Evolutionary conservation across 1,284 basidiomycete genomes (phyloP).

Genomic region (Rhodotorula sp.): DNA sequence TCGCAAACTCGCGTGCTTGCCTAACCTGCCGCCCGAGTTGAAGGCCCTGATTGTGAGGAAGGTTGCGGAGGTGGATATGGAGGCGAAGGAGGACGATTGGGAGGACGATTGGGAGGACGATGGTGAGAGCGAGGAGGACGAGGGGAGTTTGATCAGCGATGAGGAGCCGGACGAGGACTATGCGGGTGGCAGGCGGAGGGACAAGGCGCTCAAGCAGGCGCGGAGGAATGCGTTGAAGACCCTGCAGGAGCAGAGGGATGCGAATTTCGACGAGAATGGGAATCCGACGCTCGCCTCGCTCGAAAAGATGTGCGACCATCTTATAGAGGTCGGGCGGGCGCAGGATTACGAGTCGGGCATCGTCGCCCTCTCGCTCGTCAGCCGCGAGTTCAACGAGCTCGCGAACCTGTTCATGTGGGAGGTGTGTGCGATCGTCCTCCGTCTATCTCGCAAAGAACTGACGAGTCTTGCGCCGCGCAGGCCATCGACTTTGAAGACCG

Average conservation of each 20-base stretch:
- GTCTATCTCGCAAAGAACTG: not conserved
- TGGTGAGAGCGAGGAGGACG: not conserved
- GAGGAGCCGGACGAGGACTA: not conserved
- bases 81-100: not conserved
- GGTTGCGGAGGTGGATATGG: not conserved
- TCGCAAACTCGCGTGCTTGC: conserved; percentile 16
- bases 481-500: conserved; percentile 21
- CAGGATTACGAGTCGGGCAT: not conserved
- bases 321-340: not conserved
- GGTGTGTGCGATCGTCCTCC: conserved; percentile 1
- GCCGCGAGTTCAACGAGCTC: conserved; percentile 27
- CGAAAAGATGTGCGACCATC: not conserved
- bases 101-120: conserved; percentile 6
- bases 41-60: conserved; percentile 32
- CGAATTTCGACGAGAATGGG: not conserved
- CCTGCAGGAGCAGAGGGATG: not conserved
- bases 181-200: not conserved
- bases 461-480: not conserved
- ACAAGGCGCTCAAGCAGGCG: too few relatives aligned
- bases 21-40: conserved; percentile 30
- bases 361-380: conserved; percentile 21
- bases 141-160: conserved; percentile 7
- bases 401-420: conserved; percentile 19
- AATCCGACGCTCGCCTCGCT: conserved; percentile 3
- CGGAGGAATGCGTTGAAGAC: not conserved